Evolutionary conservation across 768 basidiomycete genomes (phyloP).

Genomic region (Rossbeevera mucosa): DNA sequence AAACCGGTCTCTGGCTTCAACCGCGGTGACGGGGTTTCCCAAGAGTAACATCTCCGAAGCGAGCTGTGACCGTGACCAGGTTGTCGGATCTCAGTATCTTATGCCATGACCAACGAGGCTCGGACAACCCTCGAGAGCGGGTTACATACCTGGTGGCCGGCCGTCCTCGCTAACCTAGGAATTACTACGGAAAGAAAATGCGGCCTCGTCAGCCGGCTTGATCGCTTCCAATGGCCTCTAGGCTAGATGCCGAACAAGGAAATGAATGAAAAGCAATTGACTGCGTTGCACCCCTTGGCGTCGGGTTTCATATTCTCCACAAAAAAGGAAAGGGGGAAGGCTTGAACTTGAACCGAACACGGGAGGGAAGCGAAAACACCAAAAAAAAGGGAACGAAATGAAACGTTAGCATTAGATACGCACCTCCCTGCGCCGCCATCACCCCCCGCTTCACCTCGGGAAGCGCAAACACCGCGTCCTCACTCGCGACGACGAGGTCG

Average conservation of each 20-base stretch:
- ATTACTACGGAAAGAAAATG: constrained; percentile 43
- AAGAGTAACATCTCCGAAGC: constrained; percentile 74
- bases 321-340: not conserved
- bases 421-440: constrained; percentile 66
- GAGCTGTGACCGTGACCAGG: constrained; percentile 37
- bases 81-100: constrained; percentile 13
- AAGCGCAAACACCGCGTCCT: constrained; percentile 64
- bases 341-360: not conserved
- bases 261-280: constrained; percentile 1
- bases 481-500: constrained; percentile 67
- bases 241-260: not conserved
- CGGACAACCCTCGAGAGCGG: constrained; percentile 1
- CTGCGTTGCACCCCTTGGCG: not conserved
- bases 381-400: not conserved
- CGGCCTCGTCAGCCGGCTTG: constrained; percentile 9
- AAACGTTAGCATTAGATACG: constrained; percentile 13
- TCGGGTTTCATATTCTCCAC: not conserved
- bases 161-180: constrained; percentile 57
- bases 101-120: constrained; percentile 6
- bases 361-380: not conserved
- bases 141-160: constrained; percentile 68
- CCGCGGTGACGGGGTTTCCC: constrained; percentile 63
- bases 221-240: constrained; percentile 1
- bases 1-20: constrained; percentile 64
- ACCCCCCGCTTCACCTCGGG: constrained; percentile 80